A percentile compares a stretch with the other conserved stretches of the same genome.
phyloP scores from a whole-genome alignment of 2,329 filamentous ascomycete genomes.

The Mycogone perniciosa region DNA sequence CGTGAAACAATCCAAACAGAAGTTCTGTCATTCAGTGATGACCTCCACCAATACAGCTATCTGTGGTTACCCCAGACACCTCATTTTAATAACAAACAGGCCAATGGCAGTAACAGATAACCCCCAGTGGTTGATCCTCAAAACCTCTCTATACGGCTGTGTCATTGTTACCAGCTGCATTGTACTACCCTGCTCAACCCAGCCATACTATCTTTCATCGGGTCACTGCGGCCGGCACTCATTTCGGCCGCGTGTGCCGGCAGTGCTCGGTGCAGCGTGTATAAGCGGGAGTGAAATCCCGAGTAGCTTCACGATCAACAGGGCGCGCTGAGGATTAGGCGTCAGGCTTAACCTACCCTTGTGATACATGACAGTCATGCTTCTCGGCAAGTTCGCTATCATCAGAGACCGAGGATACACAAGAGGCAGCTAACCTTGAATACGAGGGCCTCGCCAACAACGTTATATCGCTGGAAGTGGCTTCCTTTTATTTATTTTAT shows the following conservation, averaged over 20 bases:
- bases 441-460: too few relatives aligned
- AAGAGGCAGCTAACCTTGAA: too few relatives aligned
- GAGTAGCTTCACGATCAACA: conserved; percentile 21
- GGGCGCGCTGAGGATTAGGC: conserved; percentile 19
- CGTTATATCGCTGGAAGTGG: too few relatives aligned
- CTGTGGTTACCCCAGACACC: too few relatives aligned
- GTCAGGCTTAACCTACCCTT: conserved; percentile 16
- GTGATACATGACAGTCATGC: too few relatives aligned
- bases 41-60: background rate
- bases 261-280: conserved; percentile 42
- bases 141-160: conserved; percentile 20
- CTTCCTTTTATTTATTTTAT: too few relatives aligned
- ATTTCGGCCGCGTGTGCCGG: conserved; percentile 39
- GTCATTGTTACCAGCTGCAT: conserved; percentile 21
- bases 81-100: too few relatives aligned
- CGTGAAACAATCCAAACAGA: too few relatives aligned
- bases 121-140: background rate
- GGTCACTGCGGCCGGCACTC: conserved; percentile 42
- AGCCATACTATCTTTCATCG: conserved; percentile 52
- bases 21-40: too few relatives aligned
- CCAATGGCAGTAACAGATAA: background rate
- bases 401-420: too few relatives aligned
- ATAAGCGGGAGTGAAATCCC: conserved; percentile 41
- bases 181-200: conserved; percentile 35
- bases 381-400: too few relatives aligned